phyloP scores from a whole-genome alignment of 1,284 basidiomycete genomes.

The Fereydounia khargensis region DNA sequence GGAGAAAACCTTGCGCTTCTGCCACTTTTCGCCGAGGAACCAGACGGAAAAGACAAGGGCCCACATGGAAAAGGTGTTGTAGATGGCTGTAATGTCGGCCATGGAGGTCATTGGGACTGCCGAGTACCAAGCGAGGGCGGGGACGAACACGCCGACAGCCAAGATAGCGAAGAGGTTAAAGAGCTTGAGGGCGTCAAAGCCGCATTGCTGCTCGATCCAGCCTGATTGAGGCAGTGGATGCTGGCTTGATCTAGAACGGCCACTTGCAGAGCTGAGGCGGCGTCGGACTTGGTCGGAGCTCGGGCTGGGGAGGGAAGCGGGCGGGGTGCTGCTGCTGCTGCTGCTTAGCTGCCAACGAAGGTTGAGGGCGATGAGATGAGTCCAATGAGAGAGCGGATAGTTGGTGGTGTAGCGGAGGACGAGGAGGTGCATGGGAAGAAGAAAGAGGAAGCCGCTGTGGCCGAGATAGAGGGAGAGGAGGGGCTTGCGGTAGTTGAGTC shows the following conservation, averaged over 20 bases:
- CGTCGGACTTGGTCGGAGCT: conserved; percentile 21
- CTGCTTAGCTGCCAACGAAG: conserved; percentile 45
- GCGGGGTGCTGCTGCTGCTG: too few relatives aligned
- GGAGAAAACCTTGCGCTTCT: conserved; percentile 44
- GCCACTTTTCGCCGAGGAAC: conserved; percentile 52
- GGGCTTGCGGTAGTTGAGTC: conserved; percentile 50
- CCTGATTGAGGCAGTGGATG: too few relatives aligned
- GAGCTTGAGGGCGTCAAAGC: conserved; percentile 25
- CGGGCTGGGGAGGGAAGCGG: conserved; percentile 11
- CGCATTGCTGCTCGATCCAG: conserved; percentile 17
- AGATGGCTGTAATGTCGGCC: conserved; percentile 56
- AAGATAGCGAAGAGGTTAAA: conserved; percentile 30
- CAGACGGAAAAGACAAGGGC: conserved; percentile 55
- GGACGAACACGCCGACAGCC: conserved; percentile 50
- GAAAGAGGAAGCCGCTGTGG: conserved; percentile 44
- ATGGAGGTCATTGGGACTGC: conserved; percentile 55
- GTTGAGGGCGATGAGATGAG: conserved; percentile 42
- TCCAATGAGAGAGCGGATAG: conserved; percentile 30
- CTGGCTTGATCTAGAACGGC: too few relatives aligned
- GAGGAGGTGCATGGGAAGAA: conserved; percentile 49
- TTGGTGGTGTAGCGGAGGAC: conserved; percentile 28
- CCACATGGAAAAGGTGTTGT: conserved; percentile 56
- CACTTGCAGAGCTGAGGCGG: conserved; percentile 20
- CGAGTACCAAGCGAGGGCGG: conserved; percentile 54
- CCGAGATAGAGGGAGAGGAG: conserved; percentile 50